These are phyloP conservation scores for Melanogaster broomeanus DNA, from an alignment of 768 basidiomycete species.

Conservation along the genomic window DNA sequence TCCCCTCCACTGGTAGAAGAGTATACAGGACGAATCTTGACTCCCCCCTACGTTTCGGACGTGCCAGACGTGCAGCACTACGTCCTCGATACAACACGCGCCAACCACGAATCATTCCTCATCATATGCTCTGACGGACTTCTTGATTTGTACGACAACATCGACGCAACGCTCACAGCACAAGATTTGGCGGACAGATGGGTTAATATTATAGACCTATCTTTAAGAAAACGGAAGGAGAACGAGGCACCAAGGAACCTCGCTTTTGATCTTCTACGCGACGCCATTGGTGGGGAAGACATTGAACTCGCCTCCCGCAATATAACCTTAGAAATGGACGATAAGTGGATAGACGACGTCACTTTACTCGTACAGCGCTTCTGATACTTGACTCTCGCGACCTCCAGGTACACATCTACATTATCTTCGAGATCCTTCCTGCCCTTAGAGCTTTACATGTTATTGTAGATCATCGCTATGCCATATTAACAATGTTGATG, in stretches of 20 bases:
- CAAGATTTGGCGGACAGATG: slow-evolving; percentile 36
- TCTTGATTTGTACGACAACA: slow-evolving; percentile 39
- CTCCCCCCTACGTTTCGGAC: slow-evolving; percentile 48
- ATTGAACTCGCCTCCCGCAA: slow-evolving; percentile 40
- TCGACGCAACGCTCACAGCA: slow-evolving; percentile 20
- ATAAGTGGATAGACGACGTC: slow-evolving; percentile 52
- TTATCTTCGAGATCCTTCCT: neutral
- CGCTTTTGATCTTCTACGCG: slow-evolving; percentile 43
- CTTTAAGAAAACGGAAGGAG: slow-evolving; percentile 21
- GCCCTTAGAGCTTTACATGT: neutral
- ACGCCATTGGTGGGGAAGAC: slow-evolving; percentile 46
- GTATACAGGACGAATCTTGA: slow-evolving; percentile 38
- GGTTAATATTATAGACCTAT: slow-evolving; percentile 32
- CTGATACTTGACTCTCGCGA: slow-evolving; percentile 12
- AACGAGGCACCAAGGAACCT: slow-evolving; percentile 29
- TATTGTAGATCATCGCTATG: slow-evolving; percentile 8
- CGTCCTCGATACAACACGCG: slow-evolving; percentile 22
- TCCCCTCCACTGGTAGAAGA: slow-evolving; percentile 13
- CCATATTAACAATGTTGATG: neutral
- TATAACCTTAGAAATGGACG: slow-evolving; percentile 51
- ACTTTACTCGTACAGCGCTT: slow-evolving; percentile 46
- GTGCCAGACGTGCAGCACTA: slow-evolving; percentile 42
- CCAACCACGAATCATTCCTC: slow-evolving; percentile 30
- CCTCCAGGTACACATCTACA: neutral
- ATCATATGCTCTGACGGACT: slow-evolving; percentile 52